Percentiles rank a stretch among this genome's conserved stretches.
phyloP scores from a whole-genome alignment of 2,329 filamentous ascomycete species.

The Sclerotinia borealis region DNA sequence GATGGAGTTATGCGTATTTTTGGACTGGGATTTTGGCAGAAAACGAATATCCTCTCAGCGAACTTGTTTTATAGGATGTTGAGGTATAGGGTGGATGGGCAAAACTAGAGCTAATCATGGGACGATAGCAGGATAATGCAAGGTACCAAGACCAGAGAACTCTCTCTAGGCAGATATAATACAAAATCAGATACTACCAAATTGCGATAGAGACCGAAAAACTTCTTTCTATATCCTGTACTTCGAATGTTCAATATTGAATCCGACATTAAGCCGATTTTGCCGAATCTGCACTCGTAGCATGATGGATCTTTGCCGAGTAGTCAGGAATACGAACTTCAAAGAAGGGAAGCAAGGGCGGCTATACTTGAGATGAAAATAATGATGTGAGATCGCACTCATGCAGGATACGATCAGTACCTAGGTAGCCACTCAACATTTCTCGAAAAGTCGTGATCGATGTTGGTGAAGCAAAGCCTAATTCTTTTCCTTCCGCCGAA shows the following conservation, averaged over 20 bases:
- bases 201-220: neutral
- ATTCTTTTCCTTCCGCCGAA: neutral
- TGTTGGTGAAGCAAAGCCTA: neutral
- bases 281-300: constrained; percentile 2
- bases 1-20: neutral
- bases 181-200: neutral
- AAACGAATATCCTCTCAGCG: neutral
- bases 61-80: neutral
- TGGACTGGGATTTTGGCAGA: neutral
- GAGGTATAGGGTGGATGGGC: neutral
- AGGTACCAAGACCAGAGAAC: neutral
- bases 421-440: neutral
- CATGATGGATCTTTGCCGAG: neutral
- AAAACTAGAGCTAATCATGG: constrained; percentile 10
- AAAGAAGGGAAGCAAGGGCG: no score
- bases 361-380: neutral
- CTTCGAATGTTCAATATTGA: neutral
- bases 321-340: neutral
- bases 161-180: neutral
- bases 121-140: neutral
- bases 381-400: neutral
- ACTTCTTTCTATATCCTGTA: neutral
- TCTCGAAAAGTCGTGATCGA: neutral
- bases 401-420: neutral
- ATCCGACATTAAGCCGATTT: neutral